Evolutionary conservation across 1,284 basidiomycete genomes (phyloP).

Genomic region (Boletellus deceptivus): DNA sequence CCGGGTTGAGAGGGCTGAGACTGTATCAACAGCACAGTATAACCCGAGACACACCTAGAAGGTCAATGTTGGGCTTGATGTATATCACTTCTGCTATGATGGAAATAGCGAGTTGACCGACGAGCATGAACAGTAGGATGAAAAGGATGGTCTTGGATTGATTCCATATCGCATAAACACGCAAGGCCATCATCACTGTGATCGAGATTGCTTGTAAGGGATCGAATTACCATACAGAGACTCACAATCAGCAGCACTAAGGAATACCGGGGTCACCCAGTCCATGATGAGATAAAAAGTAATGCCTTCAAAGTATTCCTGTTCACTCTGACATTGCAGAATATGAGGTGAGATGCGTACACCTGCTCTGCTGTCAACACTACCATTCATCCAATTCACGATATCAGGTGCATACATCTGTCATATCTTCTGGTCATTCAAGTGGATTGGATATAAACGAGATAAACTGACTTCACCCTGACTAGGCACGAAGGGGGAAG

Average conservation of each 20-base stretch:
- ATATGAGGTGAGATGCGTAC: constrained; percentile 3
- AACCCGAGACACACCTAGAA: too few relatives aligned
- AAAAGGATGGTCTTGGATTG: constrained; percentile 8
- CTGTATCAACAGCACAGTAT: too few relatives aligned
- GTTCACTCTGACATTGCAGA: rapidly evolving
- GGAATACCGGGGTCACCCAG: constrained; percentile 4
- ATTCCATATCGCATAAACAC: constrained; percentile 16
- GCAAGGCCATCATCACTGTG: constrained; percentile 19
- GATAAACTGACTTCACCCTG: constrained; percentile 1
- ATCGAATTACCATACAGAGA: rapidly evolving
- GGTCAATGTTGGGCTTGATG: too few relatives aligned
- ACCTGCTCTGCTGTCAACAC: constrained; percentile 1
- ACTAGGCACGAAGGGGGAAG: constrained; percentile 1
- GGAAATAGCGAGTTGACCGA: too few relatives aligned
- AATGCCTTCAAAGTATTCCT: neutral
- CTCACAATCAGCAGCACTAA: constrained; percentile 13
- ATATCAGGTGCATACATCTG: neutral
- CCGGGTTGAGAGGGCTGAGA: too few relatives aligned
- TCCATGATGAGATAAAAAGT: neutral
- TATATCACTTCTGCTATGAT: too few relatives aligned
- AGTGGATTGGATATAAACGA: neutral
- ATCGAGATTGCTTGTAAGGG: neutral
- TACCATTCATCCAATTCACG: neutral
- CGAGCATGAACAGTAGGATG: neutral
- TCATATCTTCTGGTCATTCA: neutral